Base-by-base conservation (phyloP, 2,329 filamentous ascomycete species). In the Cephalotrichum gorgonifer region DNA sequence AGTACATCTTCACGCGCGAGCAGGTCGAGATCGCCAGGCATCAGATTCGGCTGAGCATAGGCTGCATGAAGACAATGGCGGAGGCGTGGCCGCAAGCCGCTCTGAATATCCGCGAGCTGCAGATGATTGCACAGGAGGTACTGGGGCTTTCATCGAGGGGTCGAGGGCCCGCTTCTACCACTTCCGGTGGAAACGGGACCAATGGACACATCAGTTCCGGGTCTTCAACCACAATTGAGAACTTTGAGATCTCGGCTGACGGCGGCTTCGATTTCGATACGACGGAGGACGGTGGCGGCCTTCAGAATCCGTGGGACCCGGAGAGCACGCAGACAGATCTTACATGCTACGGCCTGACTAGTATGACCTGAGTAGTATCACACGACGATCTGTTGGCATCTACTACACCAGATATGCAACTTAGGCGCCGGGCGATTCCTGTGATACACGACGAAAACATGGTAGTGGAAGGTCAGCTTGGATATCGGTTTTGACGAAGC, bases 11-110 rank as follows among this genome's bases (percentile, higher is more conserved):
- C n/a, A 56, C 55, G 7, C 62, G 59, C 0, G 55, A 56, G 25
- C 57, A 65, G 15, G 52, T 69, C 5, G 53, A 58, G 1, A 57
- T 64, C 1, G 65, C 65, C n/a, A 57, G 68, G 50, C 61, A 66
- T 23, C 67, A 71, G 53, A 66, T 71, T 22, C 62, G 66, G 5
- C 59, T 70, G 57, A 64, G 54, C 4, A 64, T 71, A n/a, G 68
- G 67, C 1, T 70, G 62, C 49, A 57, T 70, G 8, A 64, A 62
- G 52, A 53, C 56, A 4, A 33, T 70, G 43, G 66, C 58, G 2
- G 57, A 60, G 6, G n/a, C 65, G 2, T 70, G 68, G 68, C 60
- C 66, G 0, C 55, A 62, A 28, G 62, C 60, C 5, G 58, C 59
- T 1, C 61, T 57, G 45, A 68, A 65, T 51, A 59, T 71, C 1